Percentiles rank a stretch among this genome's conserved stretches.
Conservation (phyloP, 2,329 filamentous ascomycete genomes). For the Fusarium sterilihyphosum region DNA sequence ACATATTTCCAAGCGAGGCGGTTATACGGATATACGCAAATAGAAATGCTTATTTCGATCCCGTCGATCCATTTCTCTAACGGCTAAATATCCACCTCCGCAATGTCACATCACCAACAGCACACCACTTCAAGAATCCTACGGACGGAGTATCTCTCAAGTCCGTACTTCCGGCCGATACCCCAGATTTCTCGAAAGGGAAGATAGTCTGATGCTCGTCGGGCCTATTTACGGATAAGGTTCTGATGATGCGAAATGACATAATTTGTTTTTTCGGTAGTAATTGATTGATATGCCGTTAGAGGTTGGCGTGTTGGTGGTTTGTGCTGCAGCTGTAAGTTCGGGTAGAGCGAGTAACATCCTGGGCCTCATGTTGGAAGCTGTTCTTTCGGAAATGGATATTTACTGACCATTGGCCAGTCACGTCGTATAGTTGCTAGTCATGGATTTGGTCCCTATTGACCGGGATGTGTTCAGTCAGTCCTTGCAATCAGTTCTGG, state of each 20-base stretch:
- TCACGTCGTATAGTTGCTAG: rapidly evolving
- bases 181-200: neutral
- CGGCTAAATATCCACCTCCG: neutral
- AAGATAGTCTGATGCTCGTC: neutral
- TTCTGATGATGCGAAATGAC: neutral
- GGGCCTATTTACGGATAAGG: neutral
- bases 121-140: slow-evolving; percentile 7
- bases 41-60: neutral
- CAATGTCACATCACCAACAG: neutral
- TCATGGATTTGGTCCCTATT: neutral
- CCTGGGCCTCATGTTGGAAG: neutral
- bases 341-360: rapidly evolving
- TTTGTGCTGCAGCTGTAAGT: neutral
- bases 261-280: neutral
- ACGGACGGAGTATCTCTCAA: slow-evolving; percentile 1
- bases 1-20: neutral
- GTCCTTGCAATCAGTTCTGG: rapidly evolving
- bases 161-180: slow-evolving; percentile 25
- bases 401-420: neutral
- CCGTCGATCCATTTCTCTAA: neutral
- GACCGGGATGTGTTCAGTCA: rapidly evolving
- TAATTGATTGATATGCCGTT: neutral
- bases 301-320: neutral
- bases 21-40: neutral
- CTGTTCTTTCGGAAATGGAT: neutral